Evolutionary conservation across 2,329 filamentous ascomycete species (phyloP).

Genomic region (Fusarium metavorans): DNA sequence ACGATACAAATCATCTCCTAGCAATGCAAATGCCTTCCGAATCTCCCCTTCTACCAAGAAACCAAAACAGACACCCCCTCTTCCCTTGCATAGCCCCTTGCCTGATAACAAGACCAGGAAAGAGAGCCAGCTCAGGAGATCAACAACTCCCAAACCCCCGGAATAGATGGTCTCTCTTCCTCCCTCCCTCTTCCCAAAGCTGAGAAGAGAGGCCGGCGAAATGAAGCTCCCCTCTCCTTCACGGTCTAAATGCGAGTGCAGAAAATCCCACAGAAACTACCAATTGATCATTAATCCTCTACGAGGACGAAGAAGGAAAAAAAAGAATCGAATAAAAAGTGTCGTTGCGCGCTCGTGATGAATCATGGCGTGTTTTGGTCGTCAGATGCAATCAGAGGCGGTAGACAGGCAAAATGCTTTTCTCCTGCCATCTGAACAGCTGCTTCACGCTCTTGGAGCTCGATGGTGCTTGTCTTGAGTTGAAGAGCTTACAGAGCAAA

Average conservation of each 20-base stretch:
- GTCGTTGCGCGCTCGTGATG: conserved; percentile 29
- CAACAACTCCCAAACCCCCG: conserved; percentile 17
- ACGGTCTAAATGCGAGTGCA: conserved; percentile 31
- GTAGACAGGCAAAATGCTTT: conserved; percentile 6
- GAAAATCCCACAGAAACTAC: conserved; percentile 14
- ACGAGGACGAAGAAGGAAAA: conserved; percentile 22
- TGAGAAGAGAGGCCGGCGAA: background rate
- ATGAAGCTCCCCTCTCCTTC: conserved; percentile 1
- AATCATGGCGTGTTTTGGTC: conserved; percentile 15
- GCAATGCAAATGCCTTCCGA: conserved; percentile 35
- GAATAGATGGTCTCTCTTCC: conserved; percentile 10
- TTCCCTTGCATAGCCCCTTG: conserved; percentile 11
- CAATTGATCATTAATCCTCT: conserved; percentile 38
- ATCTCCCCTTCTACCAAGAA: conserved; percentile 23
- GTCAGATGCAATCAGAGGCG: conserved; percentile 1
- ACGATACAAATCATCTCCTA: conserved; percentile 39
- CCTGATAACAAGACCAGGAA: conserved; percentile 10
- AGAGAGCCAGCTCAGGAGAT: conserved; percentile 16
- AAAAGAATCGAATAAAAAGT: conserved; percentile 9
- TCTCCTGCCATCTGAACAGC: background rate
- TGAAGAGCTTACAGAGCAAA: conserved; percentile 46
- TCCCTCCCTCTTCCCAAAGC: background rate
- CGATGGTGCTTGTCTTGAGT: background rate
- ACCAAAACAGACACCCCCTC: conserved; percentile 27
- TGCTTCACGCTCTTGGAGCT: background rate